phyloP scores from a whole-genome alignment of 176 grass and related monocot species.

The Triticum turgidum region DNA sequence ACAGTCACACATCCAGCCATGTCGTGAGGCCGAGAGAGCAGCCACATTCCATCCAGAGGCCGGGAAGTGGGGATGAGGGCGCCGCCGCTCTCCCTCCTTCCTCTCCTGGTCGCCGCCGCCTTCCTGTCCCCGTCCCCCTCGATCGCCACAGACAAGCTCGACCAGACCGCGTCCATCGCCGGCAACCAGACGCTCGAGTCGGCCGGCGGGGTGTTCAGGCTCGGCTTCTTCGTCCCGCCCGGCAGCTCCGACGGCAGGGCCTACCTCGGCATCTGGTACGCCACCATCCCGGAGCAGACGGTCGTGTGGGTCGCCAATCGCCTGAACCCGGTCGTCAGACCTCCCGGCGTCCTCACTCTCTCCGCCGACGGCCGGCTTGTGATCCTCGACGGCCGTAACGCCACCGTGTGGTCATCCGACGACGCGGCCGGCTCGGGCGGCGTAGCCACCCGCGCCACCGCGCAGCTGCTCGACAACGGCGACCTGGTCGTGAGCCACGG shows the following conservation, averaged over 20 bases:
- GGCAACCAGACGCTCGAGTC: slow-evolving; percentile 55
- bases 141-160: background rate
- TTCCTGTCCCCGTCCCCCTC: background rate
- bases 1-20: no score
- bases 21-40: background rate
- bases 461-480: slow-evolving; percentile 24
- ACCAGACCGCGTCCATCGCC: slow-evolving; percentile 11
- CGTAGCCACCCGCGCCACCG: background rate
- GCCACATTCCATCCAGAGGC: background rate
- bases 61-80: background rate
- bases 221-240: slow-evolving; percentile 56
- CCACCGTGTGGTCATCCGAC: slow-evolving; percentile 25
- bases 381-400: slow-evolving; percentile 30
- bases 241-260: background rate
- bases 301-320: slow-evolving; percentile 57
- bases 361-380: slow-evolving; percentile 23
- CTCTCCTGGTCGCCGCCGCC: background rate
- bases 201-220: slow-evolving; percentile 35
- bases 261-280: slow-evolving; percentile 48
- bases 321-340: background rate
- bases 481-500: slow-evolving; percentile 36
- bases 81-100: background rate
- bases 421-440: background rate
- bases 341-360: slow-evolving; percentile 17
- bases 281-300: slow-evolving; percentile 3